Base-by-base conservation (phyloP, 768 basidiomycete species). In the Galerina sulciceps region DNA sequence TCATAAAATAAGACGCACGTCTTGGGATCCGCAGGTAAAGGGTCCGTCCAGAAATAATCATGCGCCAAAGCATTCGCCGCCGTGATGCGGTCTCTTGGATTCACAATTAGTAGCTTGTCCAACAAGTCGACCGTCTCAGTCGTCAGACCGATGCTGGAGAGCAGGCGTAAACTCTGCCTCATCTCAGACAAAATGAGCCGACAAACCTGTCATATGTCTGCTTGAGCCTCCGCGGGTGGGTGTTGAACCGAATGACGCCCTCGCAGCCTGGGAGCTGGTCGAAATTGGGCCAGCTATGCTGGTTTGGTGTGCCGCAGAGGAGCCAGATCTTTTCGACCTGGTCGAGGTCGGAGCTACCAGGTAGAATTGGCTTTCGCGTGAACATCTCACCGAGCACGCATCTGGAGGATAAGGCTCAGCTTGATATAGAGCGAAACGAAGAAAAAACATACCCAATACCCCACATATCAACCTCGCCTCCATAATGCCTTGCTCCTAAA, bases 301-400 rank as follows among this genome's bases (percentile, higher is more conserved):
- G 87, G 61, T 87, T 90, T 1, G 95, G 94, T 10, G 92, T 85
- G 4, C 96, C 97, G 66, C 94, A 95, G n/a, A 94, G 75, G 58
- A 82, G 76, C 83, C 91, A 96, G 53, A 99, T 99, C 74, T 87
- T 88, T 65, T 90, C 87, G 10, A 97, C 75, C 69, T 99, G 97
- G 71, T 96, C 92, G n/a, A 94, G 75, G 65, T 99, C 97, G 10
- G 91, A 89, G 17, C 83, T 84, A 14, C 96, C 96, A 6, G 88
- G 87, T 53, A 99, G 81, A 56, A 99, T 94, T 0, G 96, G 96
- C 54, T 84, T 81, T 43, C 90, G 85, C 56, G 83, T 81, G 72
- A 93, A 96, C 94, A 99, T 98, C 74, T 99, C 97, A 31, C 91
- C 96, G n/a, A 99, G 79, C 26, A 98, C 93, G 72, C 96, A 97